Base-by-base conservation (phyloP, 2,329 filamentous ascomycete species). In the Thelonectria discophora region DNA sequence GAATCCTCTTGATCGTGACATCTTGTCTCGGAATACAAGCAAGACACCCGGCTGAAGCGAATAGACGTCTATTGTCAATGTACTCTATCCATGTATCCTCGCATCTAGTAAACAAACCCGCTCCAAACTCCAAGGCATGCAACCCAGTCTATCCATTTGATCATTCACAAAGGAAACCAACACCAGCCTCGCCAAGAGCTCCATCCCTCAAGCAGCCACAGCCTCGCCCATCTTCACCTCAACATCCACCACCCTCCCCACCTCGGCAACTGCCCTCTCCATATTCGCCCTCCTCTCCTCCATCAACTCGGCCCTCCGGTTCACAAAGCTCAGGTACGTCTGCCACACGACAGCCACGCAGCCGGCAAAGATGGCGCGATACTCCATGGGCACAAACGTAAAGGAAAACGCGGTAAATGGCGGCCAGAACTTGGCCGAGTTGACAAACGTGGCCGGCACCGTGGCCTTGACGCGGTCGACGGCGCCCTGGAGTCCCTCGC, bases 321-420 rank as follows among this genome's bases (percentile, higher is more conserved):
- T 97, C 72, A 97, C 77, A 76, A 88, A 91, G 68, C 89, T 92
- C 69, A 97, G 73, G 81, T 97, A 97, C 1, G 92, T 93, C 84
- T 97, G 94, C 94, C 94, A 97, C 0, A 91, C 91, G 53, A 97
- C 90, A 1, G 92, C 92, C 66, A 97, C 85, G 7, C 90, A 79
- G 1, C 91, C 92, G 0, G 90, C 87, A 69, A 97, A 95, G 15
- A 97, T 84, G 69, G 88, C 91, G 52, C 94, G 83, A 76, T 92
- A 94, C 72, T 94, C 88, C 49, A 93, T 81, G 24, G 89, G 87
- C 5, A 97, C 81, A 71, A 92, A 95, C n/a, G 90, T 88, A 72
- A 97, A 96, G 75, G 85, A 94, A 73, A 97, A 89, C 0, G 93
- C 93, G 13, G 90, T 96, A 15, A 97, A 90, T 0, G 88, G 87